Conservation (phyloP, 805 yeast species). For the Candida nemodendra region DNA sequence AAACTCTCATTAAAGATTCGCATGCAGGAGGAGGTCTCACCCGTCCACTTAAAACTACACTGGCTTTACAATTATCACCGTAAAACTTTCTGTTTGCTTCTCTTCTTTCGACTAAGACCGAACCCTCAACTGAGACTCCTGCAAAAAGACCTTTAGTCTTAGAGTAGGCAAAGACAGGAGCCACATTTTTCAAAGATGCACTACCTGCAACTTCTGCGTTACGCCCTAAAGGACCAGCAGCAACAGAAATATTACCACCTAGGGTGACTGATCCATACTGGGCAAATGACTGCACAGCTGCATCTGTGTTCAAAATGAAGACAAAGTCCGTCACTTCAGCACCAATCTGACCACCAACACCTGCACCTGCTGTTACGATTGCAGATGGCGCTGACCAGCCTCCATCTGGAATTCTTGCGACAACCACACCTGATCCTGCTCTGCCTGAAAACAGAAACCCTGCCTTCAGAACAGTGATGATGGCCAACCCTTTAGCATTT, state of each 20-base stretch:
- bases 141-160: conserved; percentile 97
- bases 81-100: conserved; percentile 96
- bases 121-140: conserved; percentile 95
- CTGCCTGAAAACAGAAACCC: conserved; percentile 95
- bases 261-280: conserved; percentile 91
- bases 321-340: conserved; percentile 96
- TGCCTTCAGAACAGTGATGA: conserved; percentile 93
- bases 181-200: conserved; percentile 81
- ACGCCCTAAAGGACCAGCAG: conserved; percentile 97
- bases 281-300: conserved; percentile 92
- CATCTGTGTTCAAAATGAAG: conserved; percentile 78
- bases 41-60: conserved; percentile 76
- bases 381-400: conserved; percentile 98
- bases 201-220: conserved; percentile 97
- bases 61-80: conserved; percentile 86
- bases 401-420: conserved; percentile 92
- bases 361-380: conserved; percentile 94
- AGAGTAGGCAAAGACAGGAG: conserved; percentile 91
- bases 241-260: conserved; percentile 92
- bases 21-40: conserved; percentile 93
- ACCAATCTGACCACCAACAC: conserved; percentile 98
- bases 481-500: conserved; percentile 89
- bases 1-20: conserved; percentile 80
- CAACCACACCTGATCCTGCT: conserved; percentile 96
- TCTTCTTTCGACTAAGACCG: conserved; percentile 93